Evolutionary conservation across 192 early-diverging fungal genomes (phyloP).

Genomic region (Pilobolus umbonatus): DNA sequence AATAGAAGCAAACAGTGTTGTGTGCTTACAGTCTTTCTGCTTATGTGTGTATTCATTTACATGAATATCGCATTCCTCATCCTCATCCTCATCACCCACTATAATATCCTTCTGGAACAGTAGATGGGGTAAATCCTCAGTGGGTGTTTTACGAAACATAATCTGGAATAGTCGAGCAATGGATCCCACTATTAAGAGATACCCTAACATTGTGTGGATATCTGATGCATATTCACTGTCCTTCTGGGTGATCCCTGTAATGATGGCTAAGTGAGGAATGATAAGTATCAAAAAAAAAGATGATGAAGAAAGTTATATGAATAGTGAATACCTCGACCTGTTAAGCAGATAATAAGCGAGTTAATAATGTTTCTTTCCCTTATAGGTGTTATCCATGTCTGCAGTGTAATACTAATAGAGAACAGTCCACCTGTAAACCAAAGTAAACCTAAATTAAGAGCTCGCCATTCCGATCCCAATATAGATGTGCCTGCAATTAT

Average conservation of each 20-base stretch:
- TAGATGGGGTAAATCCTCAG: constrained; percentile 16
- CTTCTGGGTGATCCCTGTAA: neutral
- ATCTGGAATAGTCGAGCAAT: constrained; percentile 12
- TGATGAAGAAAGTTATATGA: neutral
- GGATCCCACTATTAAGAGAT: constrained; percentile 13
- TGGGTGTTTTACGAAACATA: constrained; percentile 20
- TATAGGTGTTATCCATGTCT: constrained; percentile 21
- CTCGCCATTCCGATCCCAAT: constrained; percentile 29
- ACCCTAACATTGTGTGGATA: constrained; percentile 12
- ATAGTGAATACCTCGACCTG: constrained; percentile 26
- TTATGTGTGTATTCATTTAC: neutral
- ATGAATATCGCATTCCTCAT: neutral
- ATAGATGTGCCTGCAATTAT: neutral
- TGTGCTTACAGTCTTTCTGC: constrained; percentile 17
- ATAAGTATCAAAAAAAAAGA: neutral
- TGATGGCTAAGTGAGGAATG: neutral
- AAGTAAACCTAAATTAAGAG: constrained; percentile 36
- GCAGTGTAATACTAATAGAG: constrained; percentile 34
- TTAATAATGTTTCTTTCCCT: constrained; percentile 38
- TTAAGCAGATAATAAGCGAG: constrained; percentile 36
- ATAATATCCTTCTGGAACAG: constrained; percentile 5
- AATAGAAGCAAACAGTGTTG: constrained; percentile 23
- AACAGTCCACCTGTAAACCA: constrained; percentile 42
- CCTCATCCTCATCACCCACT: constrained; percentile 11
- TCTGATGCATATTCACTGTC: constrained; percentile 7